A percentile compares a stretch with the other conserved stretches of the same genome.
Evolutionary conservation across 495 filamentous ascomycete genomes (phyloP).

Genomic region (Penicillium canariense): DNA sequence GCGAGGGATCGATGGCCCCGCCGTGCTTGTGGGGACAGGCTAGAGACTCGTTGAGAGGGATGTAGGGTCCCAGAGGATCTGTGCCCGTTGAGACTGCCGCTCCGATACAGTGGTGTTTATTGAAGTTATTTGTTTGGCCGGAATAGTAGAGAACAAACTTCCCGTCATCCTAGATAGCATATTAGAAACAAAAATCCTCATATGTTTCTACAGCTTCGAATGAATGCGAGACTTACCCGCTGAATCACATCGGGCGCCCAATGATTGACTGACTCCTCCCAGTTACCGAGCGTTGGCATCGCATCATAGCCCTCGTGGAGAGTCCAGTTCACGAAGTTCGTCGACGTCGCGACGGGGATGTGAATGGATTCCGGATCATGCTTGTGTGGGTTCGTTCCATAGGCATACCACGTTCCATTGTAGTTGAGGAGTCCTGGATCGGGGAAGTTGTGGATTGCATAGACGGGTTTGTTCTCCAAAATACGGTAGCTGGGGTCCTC

Average conservation of each 20-base stretch:
- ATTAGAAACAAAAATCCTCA: neutral
- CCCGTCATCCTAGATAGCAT: conserved; percentile 32
- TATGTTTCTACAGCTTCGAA: neutral
- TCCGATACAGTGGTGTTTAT: conserved; percentile 51
- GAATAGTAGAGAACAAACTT: conserved; percentile 57
- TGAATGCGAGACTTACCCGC: conserved; percentile 22
- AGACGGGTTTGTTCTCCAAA: conserved; percentile 22
- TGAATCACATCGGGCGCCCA: conserved; percentile 40
- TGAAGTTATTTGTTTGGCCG: conserved; percentile 36
- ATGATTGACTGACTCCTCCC: conserved; percentile 27
- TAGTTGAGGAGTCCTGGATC: conserved; percentile 36
- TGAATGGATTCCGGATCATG: conserved; percentile 20
- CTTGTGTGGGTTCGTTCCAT: conserved; percentile 30
- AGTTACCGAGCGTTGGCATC: conserved; percentile 24
- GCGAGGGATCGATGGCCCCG: conserved; percentile 57
- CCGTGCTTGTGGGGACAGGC: conserved; percentile 51
- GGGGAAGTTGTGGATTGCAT: conserved; percentile 31
- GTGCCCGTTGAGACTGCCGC: conserved; percentile 39
- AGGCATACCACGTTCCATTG: conserved; percentile 37
- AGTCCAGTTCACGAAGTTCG: conserved; percentile 34
- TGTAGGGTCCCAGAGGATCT: conserved; percentile 49
- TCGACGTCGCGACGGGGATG: conserved; percentile 33
- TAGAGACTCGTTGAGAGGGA: conserved; percentile 34
- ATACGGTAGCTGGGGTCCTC: conserved; percentile 24
- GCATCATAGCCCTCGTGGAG: conserved; percentile 27